Evolutionary conservation across 1,284 basidiomycete genomes (phyloP), one percentile per base, ranked within the genome.

Genomic region (Cutaneotrichosporon sp.): DNA sequence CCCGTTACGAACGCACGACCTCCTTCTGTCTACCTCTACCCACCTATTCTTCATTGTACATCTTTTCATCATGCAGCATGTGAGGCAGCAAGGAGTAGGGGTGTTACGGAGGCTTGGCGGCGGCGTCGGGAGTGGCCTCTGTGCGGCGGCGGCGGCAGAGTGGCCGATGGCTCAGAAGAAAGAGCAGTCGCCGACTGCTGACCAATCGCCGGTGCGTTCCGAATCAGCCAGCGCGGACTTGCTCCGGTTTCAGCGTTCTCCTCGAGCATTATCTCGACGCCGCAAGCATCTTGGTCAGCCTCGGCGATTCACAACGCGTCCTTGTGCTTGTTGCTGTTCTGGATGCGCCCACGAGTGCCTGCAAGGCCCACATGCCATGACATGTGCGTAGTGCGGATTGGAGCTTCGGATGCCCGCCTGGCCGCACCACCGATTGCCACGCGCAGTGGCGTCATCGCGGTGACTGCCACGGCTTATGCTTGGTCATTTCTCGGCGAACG

Each of bases 11-110:
- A 25, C 47, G 25, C 47, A 27, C 24, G 24, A 50, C 47, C 47
- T 25, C 45, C 13, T 46, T 46, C 45, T 50, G 47, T 50, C 22
- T 50, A 50, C 47, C 25, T 27, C 22, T 45, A 45, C 46, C 46
- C 14, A 29, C 22, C 11, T 47, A 34, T 22, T 36, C 24, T 54
- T 54, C 52, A 54, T 27, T 54, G 52, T 54, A 54, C 36, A 36
- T 52, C 11, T 51, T 27, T 50, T 50, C 24, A 27, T 50, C 47
- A 50, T 50, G 47, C 47, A 50, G 47, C 47, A 50, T 50, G 47
- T 50, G 47, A 50, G 47, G 47, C 47, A 50, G 38, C 38, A 1
- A 4, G 18, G 1, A 4, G 18, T n/a, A n/a, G 11, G 3, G 18
- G 7, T 8, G 8, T 42, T n/a, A 42, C 1, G 38, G 38, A 4